phyloP scores from a whole-genome alignment of 1,284 basidiomycete genomes.

The Cryptococcus jaspeensis region DNA sequence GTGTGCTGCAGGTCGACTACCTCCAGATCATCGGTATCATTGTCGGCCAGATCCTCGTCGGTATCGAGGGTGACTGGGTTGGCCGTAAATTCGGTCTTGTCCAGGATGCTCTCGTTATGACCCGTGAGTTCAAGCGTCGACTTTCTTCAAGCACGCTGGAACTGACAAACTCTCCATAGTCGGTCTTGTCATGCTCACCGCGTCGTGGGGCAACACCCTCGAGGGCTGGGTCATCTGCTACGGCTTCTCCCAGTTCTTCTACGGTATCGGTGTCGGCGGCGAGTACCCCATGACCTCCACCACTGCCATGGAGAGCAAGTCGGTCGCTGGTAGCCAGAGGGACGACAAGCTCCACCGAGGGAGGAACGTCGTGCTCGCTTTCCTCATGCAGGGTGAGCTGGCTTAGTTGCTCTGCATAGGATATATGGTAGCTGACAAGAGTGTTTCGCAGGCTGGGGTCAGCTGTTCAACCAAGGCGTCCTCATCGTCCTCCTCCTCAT shows the following conservation, averaged over 20 bases:
- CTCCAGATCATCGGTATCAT: conserved; percentile 52
- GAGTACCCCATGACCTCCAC: conserved; percentile 61
- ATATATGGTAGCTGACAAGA: neutral
- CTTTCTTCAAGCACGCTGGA: neutral
- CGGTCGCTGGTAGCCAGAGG: conserved; percentile 43
- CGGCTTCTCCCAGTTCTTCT: conserved; percentile 37
- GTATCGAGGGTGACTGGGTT: conserved; percentile 60
- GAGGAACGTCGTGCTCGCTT: conserved; percentile 57
- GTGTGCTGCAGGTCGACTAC: conserved; percentile 16
- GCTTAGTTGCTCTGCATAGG: neutral
- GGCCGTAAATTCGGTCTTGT: conserved; percentile 56
- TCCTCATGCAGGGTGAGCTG: conserved; percentile 54
- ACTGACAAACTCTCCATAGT: conserved; percentile 26
- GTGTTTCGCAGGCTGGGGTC: conserved; percentile 52
- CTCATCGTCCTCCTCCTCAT: conserved; percentile 57
- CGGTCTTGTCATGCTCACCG: conserved; percentile 58
- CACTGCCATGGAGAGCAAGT: conserved; percentile 54
- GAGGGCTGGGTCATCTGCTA: conserved; percentile 61
- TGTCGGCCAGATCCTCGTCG: conserved; percentile 57
- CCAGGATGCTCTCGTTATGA: conserved; percentile 52
- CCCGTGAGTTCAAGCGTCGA: conserved; percentile 20
- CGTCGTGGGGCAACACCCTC: conserved; percentile 56
- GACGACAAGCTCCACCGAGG: conserved; percentile 59
- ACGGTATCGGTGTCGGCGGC: conserved; percentile 44
- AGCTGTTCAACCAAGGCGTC: conserved; percentile 57